Evolutionary conservation across 257 asterid genomes (phyloP).

Genomic region (Phtheirospermum japonicum): DNA sequence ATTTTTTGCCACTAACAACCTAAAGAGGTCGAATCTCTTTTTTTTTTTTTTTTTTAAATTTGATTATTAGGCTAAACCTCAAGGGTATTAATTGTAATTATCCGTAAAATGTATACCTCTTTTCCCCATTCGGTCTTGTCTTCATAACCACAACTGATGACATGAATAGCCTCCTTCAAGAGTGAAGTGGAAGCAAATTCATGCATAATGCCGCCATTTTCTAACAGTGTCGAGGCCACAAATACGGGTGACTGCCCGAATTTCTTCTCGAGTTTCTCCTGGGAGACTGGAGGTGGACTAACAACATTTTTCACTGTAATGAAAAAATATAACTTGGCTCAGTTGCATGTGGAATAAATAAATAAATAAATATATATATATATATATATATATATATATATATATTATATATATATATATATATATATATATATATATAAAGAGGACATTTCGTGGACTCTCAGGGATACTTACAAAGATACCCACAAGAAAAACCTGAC

Average conservation of each 20-base stretch:
- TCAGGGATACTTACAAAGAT: no score
- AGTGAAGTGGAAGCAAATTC: constrained; percentile 43
- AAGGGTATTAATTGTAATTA: background rate
- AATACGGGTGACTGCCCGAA: constrained; percentile 85
- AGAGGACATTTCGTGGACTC: no score
- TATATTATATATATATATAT: no score
- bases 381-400: no score
- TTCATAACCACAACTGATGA: constrained; percentile 88
- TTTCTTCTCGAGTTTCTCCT: constrained; percentile 70
- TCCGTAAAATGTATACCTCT: constrained; percentile 49
- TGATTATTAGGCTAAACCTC: background rate
- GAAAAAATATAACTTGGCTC: background rate
- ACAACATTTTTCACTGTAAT: constrained; percentile 22
- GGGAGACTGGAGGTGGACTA: constrained; percentile 40
- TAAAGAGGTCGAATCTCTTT: no score
- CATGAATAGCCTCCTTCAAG: constrained; percentile 83
- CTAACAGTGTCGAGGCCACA: constrained; percentile 65
- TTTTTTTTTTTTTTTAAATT: no score
- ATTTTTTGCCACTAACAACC: no score
- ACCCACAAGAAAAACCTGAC: no score
- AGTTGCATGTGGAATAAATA: no score
- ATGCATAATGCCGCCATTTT: constrained; percentile 59
- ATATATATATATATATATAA: no score
- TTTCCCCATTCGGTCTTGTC: constrained; percentile 98
- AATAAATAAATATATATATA: no score